phyloP scores from a whole-genome alignment of 768 basidiomycete genomes.

The Mycena olivaceomarginata region DNA sequence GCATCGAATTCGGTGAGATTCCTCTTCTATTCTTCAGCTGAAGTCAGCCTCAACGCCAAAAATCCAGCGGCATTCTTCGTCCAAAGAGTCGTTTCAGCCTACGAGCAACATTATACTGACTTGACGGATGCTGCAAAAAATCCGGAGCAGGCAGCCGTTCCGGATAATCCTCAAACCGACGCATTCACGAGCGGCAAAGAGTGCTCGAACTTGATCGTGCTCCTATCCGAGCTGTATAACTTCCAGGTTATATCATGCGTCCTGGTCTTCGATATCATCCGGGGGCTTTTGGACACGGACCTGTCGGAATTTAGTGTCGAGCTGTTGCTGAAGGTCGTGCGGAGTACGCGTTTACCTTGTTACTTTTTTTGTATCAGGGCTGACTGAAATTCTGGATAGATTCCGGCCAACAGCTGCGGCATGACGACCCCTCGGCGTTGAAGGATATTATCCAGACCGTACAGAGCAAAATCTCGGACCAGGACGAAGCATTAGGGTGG shows the following conservation, averaged over 20 bases:
- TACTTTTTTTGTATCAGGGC: neutral
- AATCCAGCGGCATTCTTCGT: slow-evolving; percentile 87
- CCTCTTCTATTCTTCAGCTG: neutral
- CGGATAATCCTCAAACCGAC: slow-evolving; percentile 44
- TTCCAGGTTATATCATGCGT: slow-evolving; percentile 94
- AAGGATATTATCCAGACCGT: slow-evolving; percentile 94
- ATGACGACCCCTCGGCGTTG: slow-evolving; percentile 93
- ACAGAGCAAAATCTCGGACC: slow-evolving; percentile 78
- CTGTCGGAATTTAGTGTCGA: slow-evolving; percentile 91
- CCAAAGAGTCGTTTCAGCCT: slow-evolving; percentile 80
- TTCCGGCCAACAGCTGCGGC: slow-evolving; percentile 93
- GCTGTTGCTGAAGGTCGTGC: slow-evolving; percentile 87
- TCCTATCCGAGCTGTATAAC: slow-evolving; percentile 96
- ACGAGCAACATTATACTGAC: slow-evolving; percentile 73
- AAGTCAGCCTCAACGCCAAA: slow-evolving; percentile 13
- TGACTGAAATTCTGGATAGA: slow-evolving; percentile 65
- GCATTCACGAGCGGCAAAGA: slow-evolving; percentile 83
- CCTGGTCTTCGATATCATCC: slow-evolving; percentile 94
- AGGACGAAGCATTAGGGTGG: slow-evolving; percentile 73
- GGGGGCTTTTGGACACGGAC: slow-evolving; percentile 77
- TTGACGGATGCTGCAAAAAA: slow-evolving; percentile 48
- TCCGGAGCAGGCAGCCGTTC: slow-evolving; percentile 22
- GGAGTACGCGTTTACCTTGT: slow-evolving; percentile 70
- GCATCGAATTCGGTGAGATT: slow-evolving; percentile 91
- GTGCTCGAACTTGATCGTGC: slow-evolving; percentile 89